Conservation (phyloP, 352 stramenopile species). For the Phytopythium chamaehyphon region DNA sequence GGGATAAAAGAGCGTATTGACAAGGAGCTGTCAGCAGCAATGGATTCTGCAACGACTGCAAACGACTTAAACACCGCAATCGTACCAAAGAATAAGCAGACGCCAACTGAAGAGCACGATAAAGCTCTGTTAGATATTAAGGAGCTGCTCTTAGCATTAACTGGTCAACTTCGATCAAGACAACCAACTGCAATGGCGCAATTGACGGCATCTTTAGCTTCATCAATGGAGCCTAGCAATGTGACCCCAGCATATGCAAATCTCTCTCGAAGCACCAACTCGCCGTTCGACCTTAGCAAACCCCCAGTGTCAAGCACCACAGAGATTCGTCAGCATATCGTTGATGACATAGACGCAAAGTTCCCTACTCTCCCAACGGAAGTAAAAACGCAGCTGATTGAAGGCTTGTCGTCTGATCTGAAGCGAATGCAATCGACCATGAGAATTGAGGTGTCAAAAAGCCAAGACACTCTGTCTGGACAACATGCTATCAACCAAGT, state of each 20-base stretch:
- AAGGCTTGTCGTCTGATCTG: constrained; percentile 52
- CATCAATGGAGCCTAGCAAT: too few species aligned
- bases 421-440: constrained; percentile 36
- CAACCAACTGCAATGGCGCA: too few species aligned
- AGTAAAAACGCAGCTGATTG: constrained; percentile 42
- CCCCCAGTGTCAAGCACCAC: background rate
- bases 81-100: too few species aligned
- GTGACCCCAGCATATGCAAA: too few species aligned
- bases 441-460: constrained; percentile 45
- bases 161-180: too few species aligned
- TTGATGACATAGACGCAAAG: constrained; percentile 24
- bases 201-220: too few species aligned
- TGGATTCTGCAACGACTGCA: too few species aligned
- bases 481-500: constrained; percentile 27
- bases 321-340: constrained; percentile 3
- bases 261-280: background rate
- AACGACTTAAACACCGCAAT: too few species aligned
- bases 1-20: constrained; percentile 20
- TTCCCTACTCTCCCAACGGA: constrained; percentile 37
- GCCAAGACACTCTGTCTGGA: constrained; percentile 32
- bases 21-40: background rate
- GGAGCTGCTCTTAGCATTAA: too few species aligned
- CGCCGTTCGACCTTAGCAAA: background rate
- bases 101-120: too few species aligned
- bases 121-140: too few species aligned